phyloP scores from a whole-genome alignment of 164 flowering plant species.

The Akebia trifoliata region DNA sequence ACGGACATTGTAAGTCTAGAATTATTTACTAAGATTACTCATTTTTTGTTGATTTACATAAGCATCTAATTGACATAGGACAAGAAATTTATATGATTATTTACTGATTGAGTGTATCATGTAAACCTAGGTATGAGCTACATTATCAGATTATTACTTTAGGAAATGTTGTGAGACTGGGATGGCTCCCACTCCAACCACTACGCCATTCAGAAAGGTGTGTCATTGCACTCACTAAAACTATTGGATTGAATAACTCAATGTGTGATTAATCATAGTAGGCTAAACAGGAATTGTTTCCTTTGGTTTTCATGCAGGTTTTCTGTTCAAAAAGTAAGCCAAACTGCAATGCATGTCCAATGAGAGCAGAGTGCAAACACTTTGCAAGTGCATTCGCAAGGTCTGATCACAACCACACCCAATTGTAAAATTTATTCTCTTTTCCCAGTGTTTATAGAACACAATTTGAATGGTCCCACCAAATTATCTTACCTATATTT shows the following conservation, averaged over 20 bases:
- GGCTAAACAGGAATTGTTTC: too few species aligned
- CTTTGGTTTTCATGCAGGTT: conserved; percentile 43
- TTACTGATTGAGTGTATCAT: conserved; percentile 14
- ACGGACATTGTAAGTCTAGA: conserved; percentile 52
- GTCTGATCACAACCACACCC: too few species aligned
- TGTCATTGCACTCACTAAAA: too few species aligned
- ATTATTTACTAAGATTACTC: conserved; percentile 8
- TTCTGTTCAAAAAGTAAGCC: conserved; percentile 84
- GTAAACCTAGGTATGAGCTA: conserved; percentile 61
- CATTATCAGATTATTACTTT: conserved; percentile 95
- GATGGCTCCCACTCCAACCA: conserved; percentile 93
- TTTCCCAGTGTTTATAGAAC: too few species aligned
- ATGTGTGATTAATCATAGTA: too few species aligned
- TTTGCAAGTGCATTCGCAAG: conserved; percentile 82
- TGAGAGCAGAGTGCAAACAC: conserved; percentile 83
- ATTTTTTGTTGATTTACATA: background rate
- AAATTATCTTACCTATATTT: too few species aligned
- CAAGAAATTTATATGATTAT: too few species aligned
- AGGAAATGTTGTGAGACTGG: conserved; percentile 76
- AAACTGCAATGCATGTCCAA: conserved; percentile 86
- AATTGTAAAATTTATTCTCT: too few species aligned
- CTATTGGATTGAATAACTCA: too few species aligned
- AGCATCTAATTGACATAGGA: too few species aligned
- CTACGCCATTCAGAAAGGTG: conserved; percentile 93
- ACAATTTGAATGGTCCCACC: too few species aligned